Evolutionary conservation across 2,329 filamentous ascomycete genomes (phyloP).

Genomic region (Trichoderma citrinoviride): DNA sequence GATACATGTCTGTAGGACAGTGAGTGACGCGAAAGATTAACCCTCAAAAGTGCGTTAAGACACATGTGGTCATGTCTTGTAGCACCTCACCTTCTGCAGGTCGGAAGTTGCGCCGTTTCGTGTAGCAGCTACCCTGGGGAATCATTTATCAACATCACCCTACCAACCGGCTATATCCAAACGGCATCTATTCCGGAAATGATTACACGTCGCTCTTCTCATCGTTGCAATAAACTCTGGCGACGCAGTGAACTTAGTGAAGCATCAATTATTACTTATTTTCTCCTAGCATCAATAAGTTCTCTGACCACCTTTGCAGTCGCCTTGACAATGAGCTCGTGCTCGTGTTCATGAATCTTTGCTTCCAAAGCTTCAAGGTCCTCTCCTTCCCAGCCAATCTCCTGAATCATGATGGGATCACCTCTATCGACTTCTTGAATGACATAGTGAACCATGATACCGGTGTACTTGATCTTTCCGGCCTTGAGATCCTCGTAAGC

Average conservation of each 20-base stretch:
- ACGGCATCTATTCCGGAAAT: too few species aligned
- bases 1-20: neutral
- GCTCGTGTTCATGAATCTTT: constrained; percentile 74
- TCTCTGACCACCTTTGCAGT: constrained; percentile 50
- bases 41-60: too few species aligned
- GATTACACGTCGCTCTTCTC: too few species aligned
- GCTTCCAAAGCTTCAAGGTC: constrained; percentile 63
- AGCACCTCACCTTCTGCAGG: too few species aligned
- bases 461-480: constrained; percentile 66
- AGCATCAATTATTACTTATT: neutral
- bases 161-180: too few species aligned
- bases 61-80: too few species aligned
- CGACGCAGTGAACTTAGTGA: too few species aligned
- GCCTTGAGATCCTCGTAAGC: constrained; percentile 70
- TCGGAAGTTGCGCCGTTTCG: too few species aligned
- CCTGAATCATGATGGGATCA: constrained; percentile 48
- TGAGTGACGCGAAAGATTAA: neutral
- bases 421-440: constrained; percentile 42
- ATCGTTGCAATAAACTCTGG: too few species aligned
- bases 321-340: constrained; percentile 75
- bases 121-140: too few species aligned
- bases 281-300: constrained; percentile 30
- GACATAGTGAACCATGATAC: constrained; percentile 89
- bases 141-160: too few species aligned
- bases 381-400: constrained; percentile 66